Percentiles rank a stretch among this genome's conserved stretches.
Conservation (phyloP, 202 grass and related monocot species). For the Zizania palustris region DNA sequence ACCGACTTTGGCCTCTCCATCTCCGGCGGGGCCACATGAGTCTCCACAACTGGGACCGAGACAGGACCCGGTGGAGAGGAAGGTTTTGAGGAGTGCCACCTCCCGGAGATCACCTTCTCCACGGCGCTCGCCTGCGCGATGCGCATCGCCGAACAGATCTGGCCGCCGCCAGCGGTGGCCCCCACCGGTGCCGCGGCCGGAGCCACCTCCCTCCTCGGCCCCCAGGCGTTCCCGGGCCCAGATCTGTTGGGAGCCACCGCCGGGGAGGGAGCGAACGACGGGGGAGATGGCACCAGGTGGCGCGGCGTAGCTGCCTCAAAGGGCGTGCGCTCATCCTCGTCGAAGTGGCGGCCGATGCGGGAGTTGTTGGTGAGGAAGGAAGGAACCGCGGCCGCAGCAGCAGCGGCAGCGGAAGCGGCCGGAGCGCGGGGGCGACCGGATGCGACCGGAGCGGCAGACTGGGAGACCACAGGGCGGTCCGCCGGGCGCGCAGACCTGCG, state of each 20-base stretch:
- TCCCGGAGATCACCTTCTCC: slow-evolving; percentile 95
- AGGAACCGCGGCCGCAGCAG: slow-evolving; percentile 33
- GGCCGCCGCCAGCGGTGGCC: slow-evolving; percentile 31
- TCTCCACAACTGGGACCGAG: slow-evolving; percentile 32
- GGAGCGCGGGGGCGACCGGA: slow-evolving; percentile 51
- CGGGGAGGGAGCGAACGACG: slow-evolving; percentile 28
- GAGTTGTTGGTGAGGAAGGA: slow-evolving; percentile 55
- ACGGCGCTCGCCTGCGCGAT: slow-evolving; percentile 93
- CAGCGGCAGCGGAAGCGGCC: slow-evolving; percentile 38
- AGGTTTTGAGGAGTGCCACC: slow-evolving; percentile 66
- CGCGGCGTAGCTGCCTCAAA: slow-evolving; percentile 66
- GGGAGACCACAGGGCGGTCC: slow-evolving; percentile 45
- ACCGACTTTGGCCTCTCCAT: slow-evolving; percentile 61
- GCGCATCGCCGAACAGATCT: slow-evolving; percentile 77
- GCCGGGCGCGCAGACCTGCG: slow-evolving; percentile 57
- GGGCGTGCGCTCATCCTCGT: slow-evolving; percentile 98
- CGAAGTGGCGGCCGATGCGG: slow-evolving; percentile 87
- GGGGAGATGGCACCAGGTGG: slow-evolving; percentile 42
- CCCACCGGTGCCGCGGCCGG: slow-evolving; percentile 35
- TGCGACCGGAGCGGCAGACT: slow-evolving; percentile 34
- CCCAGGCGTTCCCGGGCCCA: slow-evolving; percentile 64
- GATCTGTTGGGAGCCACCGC: slow-evolving; percentile 52
- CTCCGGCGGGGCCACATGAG: slow-evolving; percentile 34
- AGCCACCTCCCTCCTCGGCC: slow-evolving; percentile 56
- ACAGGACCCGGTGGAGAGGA: slow-evolving; percentile 42